phyloP scores from a whole-genome alignment of 176 grass and related monocot species.

The Musa beccarii region DNA sequence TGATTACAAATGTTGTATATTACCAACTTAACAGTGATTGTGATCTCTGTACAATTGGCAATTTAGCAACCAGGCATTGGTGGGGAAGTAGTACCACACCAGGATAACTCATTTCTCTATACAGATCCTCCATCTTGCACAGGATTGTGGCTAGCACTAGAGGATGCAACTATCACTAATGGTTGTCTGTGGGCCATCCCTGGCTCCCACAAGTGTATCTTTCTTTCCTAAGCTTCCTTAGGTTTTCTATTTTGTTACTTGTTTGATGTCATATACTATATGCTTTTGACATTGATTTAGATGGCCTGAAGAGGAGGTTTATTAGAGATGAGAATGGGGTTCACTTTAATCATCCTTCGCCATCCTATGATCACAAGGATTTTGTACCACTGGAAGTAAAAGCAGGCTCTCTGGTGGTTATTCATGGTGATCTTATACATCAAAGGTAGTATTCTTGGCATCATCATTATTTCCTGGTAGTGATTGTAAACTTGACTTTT shows the following conservation, averaged over 20 bases:
- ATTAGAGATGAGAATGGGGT: constrained; percentile 76
- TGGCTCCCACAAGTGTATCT: constrained; percentile 70
- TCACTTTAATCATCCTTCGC: constrained; percentile 62
- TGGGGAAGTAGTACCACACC: constrained; percentile 92
- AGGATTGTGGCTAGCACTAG: constrained; percentile 92
- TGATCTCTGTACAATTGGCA: constrained; percentile 6
- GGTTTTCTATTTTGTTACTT: constrained; percentile 6
- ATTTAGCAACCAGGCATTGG: constrained; percentile 95
- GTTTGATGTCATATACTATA: background rate
- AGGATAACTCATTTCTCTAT: constrained; percentile 84
- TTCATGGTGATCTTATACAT: constrained; percentile 92
- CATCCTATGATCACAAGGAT: constrained; percentile 51
- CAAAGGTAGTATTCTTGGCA: constrained; percentile 45
- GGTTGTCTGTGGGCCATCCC: constrained; percentile 88
- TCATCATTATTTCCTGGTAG: constrained; percentile 3
- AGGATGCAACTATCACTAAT: constrained; percentile 70
- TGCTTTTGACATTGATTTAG: constrained; percentile 23
- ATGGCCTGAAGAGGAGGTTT: constrained; percentile 73
- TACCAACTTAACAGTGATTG: constrained; percentile 6
- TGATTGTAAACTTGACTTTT: background rate
- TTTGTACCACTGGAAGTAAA: constrained; percentile 87
- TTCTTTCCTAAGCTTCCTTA: background rate
- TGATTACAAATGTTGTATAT: background rate
- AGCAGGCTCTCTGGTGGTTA: constrained; percentile 71
- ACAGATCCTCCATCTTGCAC: constrained; percentile 73